Evolutionary conservation across 208 protist genomes (phyloP).

Genomic region (Vickermania spadyakhi): DNA sequence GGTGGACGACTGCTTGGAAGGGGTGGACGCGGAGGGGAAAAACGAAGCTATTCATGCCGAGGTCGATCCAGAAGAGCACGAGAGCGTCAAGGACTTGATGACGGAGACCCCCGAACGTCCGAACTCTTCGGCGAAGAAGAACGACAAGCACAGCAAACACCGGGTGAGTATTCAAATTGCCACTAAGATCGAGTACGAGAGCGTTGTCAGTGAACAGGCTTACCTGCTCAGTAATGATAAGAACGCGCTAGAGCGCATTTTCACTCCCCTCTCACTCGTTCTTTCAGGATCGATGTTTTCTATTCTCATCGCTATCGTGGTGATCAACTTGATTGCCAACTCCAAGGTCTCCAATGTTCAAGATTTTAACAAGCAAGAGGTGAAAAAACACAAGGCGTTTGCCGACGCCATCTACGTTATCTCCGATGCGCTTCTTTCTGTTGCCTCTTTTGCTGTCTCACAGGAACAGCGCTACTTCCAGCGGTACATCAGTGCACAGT

Average conservation of each 20-base stretch:
- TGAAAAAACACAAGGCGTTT: not conserved
- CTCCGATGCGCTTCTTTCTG: conserved; percentile 2
- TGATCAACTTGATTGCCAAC: not conserved
- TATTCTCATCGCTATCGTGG: not conserved
- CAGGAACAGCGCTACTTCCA: conserved; percentile 13
- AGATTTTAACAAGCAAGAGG: not conserved
- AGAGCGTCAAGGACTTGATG: not conserved
- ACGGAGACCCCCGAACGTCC: not conserved
- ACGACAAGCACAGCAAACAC: not conserved
- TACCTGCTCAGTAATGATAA: not conserved
- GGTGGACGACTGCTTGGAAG: not conserved
- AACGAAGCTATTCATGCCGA: not conserved
- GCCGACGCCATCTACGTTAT: not conserved
- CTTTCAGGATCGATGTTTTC: not conserved
- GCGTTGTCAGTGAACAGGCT: not conserved
- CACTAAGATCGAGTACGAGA: not conserved
- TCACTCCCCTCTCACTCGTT: not conserved
- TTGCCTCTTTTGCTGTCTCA: conserved; percentile 4
- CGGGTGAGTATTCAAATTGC: not conserved
- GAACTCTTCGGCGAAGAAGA: not conserved
- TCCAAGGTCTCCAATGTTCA: not conserved
- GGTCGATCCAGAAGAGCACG: not conserved
- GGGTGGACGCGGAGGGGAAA: not conserved
- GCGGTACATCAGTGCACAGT: conserved; percentile 6
- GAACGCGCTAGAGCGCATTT: not conserved